Conservation (phyloP, 1,284 basidiomycete genomes). For the Apiotrichum gamsii region DNA sequence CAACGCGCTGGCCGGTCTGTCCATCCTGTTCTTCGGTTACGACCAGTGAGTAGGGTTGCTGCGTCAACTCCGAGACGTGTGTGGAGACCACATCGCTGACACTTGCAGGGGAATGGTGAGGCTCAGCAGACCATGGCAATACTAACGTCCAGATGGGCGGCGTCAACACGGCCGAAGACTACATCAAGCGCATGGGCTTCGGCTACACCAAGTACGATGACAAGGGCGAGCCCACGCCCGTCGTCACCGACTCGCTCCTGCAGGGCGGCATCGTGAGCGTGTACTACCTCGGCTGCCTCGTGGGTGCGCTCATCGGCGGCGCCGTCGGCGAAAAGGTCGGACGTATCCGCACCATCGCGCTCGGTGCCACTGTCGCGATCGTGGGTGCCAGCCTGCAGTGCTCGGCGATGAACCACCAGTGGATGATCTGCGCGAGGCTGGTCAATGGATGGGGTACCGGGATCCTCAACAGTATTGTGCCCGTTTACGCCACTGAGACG, state of each 20-base stretch:
- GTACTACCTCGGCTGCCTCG: slow-evolving; percentile 33
- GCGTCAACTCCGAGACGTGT: background rate
- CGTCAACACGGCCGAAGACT: slow-evolving; percentile 25
- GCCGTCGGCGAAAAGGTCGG: slow-evolving; percentile 37
- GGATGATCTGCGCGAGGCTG: slow-evolving; percentile 57
- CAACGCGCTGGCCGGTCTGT: slow-evolving; percentile 22
- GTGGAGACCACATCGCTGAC: too few relatives aligned
- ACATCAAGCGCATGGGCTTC: slow-evolving; percentile 24
- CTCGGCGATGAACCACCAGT: slow-evolving; percentile 57
- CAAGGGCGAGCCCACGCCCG: slow-evolving; percentile 26
- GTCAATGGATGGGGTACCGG: slow-evolving; percentile 49
- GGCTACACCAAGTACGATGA: slow-evolving; percentile 20
- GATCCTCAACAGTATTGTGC: slow-evolving; percentile 57
- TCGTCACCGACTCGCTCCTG: slow-evolving; percentile 53
- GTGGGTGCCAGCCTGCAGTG: slow-evolving; percentile 57
- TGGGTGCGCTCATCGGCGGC: slow-evolving; percentile 29
- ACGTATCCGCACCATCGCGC: slow-evolving; percentile 56
- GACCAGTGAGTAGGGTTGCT: too few relatives aligned
- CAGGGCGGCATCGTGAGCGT: slow-evolving; percentile 38
- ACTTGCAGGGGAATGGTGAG: background rate
- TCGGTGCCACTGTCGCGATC: slow-evolving; percentile 37
- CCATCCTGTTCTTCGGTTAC: slow-evolving; percentile 31
- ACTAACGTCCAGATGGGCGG: slow-evolving; percentile 22
- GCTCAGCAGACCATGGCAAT: too few relatives aligned
- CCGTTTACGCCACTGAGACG: slow-evolving; percentile 32